A percentile compares a stretch with the other conserved stretches of the same genome.
phyloP scores from a whole-genome alignment of 2,329 filamentous ascomycete genomes.

The Beauveria sp. region DNA sequence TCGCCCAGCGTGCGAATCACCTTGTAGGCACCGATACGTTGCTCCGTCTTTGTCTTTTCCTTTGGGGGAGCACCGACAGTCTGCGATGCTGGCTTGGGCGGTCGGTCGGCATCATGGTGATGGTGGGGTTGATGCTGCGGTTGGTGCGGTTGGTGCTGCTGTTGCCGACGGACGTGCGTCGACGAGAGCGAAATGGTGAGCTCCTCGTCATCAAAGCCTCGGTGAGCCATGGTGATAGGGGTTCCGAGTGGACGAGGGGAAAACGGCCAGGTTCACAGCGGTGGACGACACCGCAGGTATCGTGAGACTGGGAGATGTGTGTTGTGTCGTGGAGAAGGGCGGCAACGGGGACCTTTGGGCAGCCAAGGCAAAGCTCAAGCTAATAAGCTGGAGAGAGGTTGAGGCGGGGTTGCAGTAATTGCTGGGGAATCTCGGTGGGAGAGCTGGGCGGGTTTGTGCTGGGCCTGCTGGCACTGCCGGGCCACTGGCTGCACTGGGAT shows the following conservation, averaged over 20 bases:
- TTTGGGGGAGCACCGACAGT: constrained; percentile 22
- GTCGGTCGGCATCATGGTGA: constrained; percentile 17
- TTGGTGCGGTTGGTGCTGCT: constrained; percentile 20
- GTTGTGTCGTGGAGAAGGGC: constrained; percentile 1
- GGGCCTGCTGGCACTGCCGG: not conserved
- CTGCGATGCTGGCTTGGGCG: constrained; percentile 19
- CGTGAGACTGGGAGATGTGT: constrained; percentile 1
- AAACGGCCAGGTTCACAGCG: not conserved
- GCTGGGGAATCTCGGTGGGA: not conserved
- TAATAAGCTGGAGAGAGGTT: not conserved
- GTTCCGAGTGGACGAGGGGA: not conserved
- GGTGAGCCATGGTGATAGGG: constrained; percentile 37
- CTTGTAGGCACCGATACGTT: constrained; percentile 86
- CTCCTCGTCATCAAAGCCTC: constrained; percentile 70
- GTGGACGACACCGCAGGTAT: not conserved
- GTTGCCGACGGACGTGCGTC: constrained; percentile 51
- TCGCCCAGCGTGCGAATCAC: constrained; percentile 87
- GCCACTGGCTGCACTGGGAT: not conserved
- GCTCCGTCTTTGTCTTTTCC: constrained; percentile 57
- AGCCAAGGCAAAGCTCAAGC: not conserved
- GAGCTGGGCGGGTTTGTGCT: not conserved
- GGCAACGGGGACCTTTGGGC: constrained; percentile 3
- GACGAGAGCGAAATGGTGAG: constrained; percentile 69
- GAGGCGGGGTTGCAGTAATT: constrained; percentile 9
- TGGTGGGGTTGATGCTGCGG: constrained; percentile 20